phyloP scores from a whole-genome alignment of 495 filamentous ascomycete species.

The Lophiotrema nucula region DNA sequence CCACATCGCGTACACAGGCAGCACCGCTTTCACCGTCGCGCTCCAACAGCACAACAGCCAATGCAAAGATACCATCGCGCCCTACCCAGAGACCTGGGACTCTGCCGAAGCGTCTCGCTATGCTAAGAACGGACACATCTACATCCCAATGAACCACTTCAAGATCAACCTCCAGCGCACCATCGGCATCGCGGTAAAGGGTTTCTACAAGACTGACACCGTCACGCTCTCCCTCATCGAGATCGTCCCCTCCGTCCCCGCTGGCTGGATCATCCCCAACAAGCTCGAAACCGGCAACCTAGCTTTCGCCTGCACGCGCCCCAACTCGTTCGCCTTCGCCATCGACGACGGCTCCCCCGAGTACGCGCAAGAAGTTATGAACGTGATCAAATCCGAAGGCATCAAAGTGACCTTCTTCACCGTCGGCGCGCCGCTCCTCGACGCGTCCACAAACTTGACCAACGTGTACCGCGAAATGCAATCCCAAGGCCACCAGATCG shows the following conservation, averaged over 20 bases:
- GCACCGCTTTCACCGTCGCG: constrained; percentile 65
- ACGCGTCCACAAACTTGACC: constrained; percentile 41
- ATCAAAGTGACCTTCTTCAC: constrained; percentile 79
- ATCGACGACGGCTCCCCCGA: constrained; percentile 74
- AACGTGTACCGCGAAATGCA: constrained; percentile 37
- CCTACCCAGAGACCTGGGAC: constrained; percentile 73
- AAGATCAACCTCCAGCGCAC: constrained; percentile 57
- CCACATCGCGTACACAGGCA: constrained; percentile 70
- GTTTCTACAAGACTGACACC: constrained; percentile 59
- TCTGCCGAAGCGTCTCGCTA: constrained; percentile 69
- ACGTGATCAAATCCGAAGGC: constrained; percentile 59
- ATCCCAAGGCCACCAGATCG: constrained; percentile 66
- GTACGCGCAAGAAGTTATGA: constrained; percentile 62
- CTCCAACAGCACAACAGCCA: constrained; percentile 69
- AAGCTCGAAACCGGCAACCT: constrained; percentile 64
- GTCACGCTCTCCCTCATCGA: constrained; percentile 62
- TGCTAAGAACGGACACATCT: constrained; percentile 59
- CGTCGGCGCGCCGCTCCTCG: constrained; percentile 64
- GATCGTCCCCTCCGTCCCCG: constrained; percentile 57
- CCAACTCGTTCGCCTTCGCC: constrained; percentile 75
- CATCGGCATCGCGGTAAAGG: constrained; percentile 66
- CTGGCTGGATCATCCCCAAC: constrained; percentile 51
- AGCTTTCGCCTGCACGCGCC: constrained; percentile 64
- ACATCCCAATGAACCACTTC: constrained; percentile 75
- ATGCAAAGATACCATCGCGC: constrained; percentile 59